Evolutionary conservation across 352 stramenopile species (phyloP), one percentile per base, ranked within the genome.

Genomic region (Elongisporangium anandrum): DNA sequence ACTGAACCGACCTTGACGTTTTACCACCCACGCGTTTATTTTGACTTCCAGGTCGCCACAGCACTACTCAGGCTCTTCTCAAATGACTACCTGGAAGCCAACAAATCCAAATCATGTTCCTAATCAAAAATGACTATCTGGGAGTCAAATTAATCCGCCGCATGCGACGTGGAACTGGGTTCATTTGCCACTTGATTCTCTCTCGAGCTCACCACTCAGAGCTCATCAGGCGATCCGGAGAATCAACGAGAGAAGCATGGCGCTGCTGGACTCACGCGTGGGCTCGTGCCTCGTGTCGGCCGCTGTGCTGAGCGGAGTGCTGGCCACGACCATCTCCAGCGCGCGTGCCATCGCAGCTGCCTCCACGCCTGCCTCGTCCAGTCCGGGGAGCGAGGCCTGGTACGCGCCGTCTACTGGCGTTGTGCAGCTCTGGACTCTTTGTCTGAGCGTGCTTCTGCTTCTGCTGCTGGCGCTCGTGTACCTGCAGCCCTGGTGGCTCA

Each of bases 401-500:
- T 41, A 41, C 29, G 9, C 29, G 1, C 29, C 29, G 29, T 41
- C 29, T 17, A 58, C 66, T 3, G 12, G 39, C 16, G 34, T 41
- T 4, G 55, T 54, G 10, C 60, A 71, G 41, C 54, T 79, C 26
- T 63, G 41, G 10, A 61, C 58, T 4, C 2, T 67, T 9, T 63
- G 62, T 48, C 45, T 81, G 19, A 10, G 82, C 21, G 16, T 76
- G 39, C 53, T 70, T 12, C 19, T 70, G 15, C 54, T 67, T 50
- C 50, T 63, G 8, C 50, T 90, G 12, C 69, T 92, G 13, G 55
- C 56, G 17, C 73, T 74, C 48, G 80, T 87, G 21, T 95, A 95
- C 57, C 51, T 89, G 48, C 77, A 90, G 59, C 86, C 86, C 17
- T 60, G 61, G 22, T 95, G 83, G 73, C 64, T 92, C 53, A 70